Evolutionary conservation across 345 rosid species (phyloP).

Genomic region (Microcos paniculata): DNA sequence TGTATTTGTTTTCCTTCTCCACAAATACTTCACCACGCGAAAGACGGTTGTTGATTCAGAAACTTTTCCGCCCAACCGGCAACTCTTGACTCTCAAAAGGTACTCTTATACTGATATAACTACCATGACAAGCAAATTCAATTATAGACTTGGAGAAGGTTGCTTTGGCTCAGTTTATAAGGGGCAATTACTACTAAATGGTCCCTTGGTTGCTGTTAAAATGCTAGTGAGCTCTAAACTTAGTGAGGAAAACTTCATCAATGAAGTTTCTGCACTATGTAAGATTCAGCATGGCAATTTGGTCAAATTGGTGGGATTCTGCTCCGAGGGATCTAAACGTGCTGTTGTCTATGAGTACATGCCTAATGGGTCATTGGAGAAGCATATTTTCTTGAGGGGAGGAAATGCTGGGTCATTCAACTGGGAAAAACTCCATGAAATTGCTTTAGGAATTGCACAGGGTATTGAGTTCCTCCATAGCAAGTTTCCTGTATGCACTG

Average conservation of each 20-base stretch:
- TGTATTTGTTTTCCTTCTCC: conserved; percentile 9
- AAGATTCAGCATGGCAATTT: conserved; percentile 18
- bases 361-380: conserved; percentile 23
- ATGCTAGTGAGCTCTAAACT: not conserved
- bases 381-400: conserved; percentile 6
- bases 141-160: conserved; percentile 17
- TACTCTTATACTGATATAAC: conserved; percentile 10
- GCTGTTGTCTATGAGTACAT: conserved; percentile 24
- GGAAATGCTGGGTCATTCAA: not conserved
- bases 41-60: not conserved
- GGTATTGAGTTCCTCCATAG: conserved; percentile 11
- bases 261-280: conserved; percentile 12
- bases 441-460: conserved; percentile 4
- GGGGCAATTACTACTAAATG: conserved; percentile 9
- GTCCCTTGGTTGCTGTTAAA: conserved; percentile 11
- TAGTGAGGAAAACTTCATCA: conserved; percentile 13
- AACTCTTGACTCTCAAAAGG: not conserved
- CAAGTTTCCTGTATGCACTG: not conserved
- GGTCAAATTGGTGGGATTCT: conserved; percentile 14
- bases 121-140: conserved; percentile 10
- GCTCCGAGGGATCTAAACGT: conserved; percentile 17
- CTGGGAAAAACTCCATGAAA: conserved; percentile 13
- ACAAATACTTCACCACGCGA: conserved; percentile 2
- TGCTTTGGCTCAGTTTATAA: conserved; percentile 18
- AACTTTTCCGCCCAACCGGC: not conserved